A percentile compares a stretch with the other conserved stretches of the same genome.
Conservation (phyloP, 2,329 filamentous ascomycete species). For the Mycogone perniciosa region DNA sequence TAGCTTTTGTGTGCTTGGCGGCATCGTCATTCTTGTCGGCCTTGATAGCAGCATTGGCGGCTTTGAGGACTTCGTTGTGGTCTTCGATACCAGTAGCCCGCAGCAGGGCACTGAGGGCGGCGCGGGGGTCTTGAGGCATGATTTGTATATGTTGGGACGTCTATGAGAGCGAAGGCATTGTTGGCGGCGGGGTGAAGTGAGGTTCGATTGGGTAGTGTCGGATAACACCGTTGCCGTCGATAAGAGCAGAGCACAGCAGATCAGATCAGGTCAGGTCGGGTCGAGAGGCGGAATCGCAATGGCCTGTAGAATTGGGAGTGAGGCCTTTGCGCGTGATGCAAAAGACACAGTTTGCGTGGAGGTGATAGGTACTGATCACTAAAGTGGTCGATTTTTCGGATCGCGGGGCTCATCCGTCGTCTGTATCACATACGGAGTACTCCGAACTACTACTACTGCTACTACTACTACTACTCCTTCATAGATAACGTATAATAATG, state of each 20-base stretch:
- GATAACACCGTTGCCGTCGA: not conserved
- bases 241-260: no score
- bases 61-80: conserved; percentile 65
- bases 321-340: no score
- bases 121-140: conserved; percentile 42
- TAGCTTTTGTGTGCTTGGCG: conserved; percentile 62
- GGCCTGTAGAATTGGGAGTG: no score
- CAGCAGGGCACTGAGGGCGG: conserved; percentile 48
- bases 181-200: conserved; percentile 7
- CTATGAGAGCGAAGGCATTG: conserved; percentile 9
- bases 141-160: conserved; percentile 9
- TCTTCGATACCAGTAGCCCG: conserved; percentile 55
- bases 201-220: not conserved
- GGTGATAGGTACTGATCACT: no score
- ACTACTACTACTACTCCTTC: no score
- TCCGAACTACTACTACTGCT: no score
- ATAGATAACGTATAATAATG: no score
- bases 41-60: conserved; percentile 55
- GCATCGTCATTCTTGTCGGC: conserved; percentile 51
- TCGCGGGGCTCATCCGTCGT: conserved; percentile 6
- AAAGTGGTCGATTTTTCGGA: conserved; percentile 7
- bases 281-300: no score
- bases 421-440: not conserved
- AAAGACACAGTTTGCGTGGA: no score
- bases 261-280: not conserved